These are phyloP conservation scores for Scedosporium minutisporum DNA, from an alignment of 2,329 filamentous ascomycete genomes.

Conservation along the genomic window DNA sequence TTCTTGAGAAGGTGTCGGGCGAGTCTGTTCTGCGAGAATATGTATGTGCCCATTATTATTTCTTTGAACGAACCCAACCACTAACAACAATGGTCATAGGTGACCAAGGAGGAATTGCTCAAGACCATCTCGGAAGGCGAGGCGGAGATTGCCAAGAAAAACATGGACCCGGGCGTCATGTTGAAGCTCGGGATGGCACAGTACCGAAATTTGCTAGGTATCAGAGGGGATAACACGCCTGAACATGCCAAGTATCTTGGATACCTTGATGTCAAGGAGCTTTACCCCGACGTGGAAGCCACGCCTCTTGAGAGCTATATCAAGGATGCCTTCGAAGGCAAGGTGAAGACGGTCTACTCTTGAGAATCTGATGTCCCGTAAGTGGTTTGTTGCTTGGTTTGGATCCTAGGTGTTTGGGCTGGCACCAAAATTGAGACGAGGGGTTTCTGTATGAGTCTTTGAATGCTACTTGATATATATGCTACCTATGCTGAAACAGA, in stretches of 20 bases:
- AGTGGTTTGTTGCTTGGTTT: too few species aligned
- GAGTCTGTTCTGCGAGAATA: constrained; percentile 28
- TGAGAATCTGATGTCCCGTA: too few species aligned
- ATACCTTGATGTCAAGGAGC: constrained; percentile 39
- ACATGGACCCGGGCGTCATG: background rate
- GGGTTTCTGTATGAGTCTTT: too few species aligned
- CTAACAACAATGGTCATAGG: background rate
- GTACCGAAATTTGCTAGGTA: constrained; percentile 34
- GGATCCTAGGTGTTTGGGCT: too few species aligned
- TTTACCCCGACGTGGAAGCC: constrained; percentile 40
- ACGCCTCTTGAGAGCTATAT: too few species aligned
- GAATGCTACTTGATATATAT: too few species aligned
- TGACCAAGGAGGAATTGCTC: background rate
- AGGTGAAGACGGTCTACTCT: too few species aligned
- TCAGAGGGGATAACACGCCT: constrained; percentile 43
- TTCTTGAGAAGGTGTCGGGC: constrained; percentile 36
- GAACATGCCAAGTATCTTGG: constrained; percentile 44
- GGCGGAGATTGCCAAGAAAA: background rate
- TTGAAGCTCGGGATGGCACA: constrained; percentile 15
- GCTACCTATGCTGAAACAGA: too few species aligned
- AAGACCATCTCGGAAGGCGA: background rate
- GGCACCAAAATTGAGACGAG: too few species aligned
- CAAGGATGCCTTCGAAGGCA: too few species aligned
- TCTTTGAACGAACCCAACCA: background rate
- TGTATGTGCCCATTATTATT: background rate